Evolutionary conservation across 805 yeast genomes (phyloP).

Genomic region (Hanseniaspora mollemarum): DNA sequence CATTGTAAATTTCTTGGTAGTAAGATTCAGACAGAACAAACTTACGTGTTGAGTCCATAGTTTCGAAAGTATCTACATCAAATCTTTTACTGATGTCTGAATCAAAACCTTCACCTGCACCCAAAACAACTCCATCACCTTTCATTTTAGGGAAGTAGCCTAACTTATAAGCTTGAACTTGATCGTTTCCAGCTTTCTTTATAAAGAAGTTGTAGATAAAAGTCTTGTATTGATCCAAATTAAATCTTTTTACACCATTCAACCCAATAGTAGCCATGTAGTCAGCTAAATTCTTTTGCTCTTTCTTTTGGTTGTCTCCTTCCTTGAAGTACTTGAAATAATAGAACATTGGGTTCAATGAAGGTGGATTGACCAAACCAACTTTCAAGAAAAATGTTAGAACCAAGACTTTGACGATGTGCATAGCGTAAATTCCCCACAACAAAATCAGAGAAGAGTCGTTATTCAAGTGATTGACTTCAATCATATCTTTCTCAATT

Average conservation of each 20-base stretch:
- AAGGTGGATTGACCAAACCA: slow-evolving; percentile 71
- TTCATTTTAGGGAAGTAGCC: slow-evolving; percentile 55
- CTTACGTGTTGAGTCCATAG: slow-evolving; percentile 34
- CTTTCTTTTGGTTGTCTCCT: slow-evolving; percentile 29
- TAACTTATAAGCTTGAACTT: slow-evolving; percentile 60
- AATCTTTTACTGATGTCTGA: slow-evolving; percentile 40
- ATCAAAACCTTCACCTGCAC: slow-evolving; percentile 75
- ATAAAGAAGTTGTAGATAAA: slow-evolving; percentile 53
- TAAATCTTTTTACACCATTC: slow-evolving; percentile 81
- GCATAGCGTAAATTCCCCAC: slow-evolving; percentile 27
- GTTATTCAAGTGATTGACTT: slow-evolving; percentile 39
- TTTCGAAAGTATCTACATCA: slow-evolving; percentile 29
- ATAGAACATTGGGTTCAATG: slow-evolving; percentile 34
- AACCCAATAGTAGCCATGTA: slow-evolving; percentile 63
- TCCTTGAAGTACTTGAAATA: slow-evolving; percentile 27
- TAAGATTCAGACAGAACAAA: slow-evolving; percentile 48
- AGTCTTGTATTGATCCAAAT: slow-evolving; percentile 58
- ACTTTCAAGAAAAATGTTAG: slow-evolving; percentile 48
- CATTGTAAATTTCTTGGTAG: slow-evolving; percentile 38
- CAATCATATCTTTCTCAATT: slow-evolving; percentile 42
- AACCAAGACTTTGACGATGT: slow-evolving; percentile 47
- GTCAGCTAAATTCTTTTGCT: slow-evolving; percentile 21
- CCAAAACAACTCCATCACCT: slow-evolving; percentile 49
- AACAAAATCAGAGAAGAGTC: slow-evolving; percentile 51
- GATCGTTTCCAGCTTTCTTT: slow-evolving; percentile 54